Evolutionary conservation across 495 filamentous ascomycete genomes (phyloP), one percentile per base, ranked within the genome.

Genomic region (Podospora australis): DNA sequence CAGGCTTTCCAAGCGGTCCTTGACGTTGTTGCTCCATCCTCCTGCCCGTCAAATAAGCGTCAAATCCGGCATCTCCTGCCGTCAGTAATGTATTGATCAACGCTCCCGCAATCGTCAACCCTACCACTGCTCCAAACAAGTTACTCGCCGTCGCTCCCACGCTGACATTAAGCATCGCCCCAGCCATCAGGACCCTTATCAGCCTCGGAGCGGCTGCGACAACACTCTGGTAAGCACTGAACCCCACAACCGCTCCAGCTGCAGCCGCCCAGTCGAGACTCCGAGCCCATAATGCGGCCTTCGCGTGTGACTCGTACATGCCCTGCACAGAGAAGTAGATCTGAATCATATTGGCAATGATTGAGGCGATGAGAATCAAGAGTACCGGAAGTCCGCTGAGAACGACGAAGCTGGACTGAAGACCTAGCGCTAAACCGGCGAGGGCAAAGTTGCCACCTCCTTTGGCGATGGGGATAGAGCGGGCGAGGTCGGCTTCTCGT

Each of bases 191-290:
- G 7, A 47, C 48, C 10, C 39, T 46, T 2, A 61, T 13, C 19
- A 61, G 30, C n/a, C 26, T 46, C 21, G 44, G 40, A 26, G 55
- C 54, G 13, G 38, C 52, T 6, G 28, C 34, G 0, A 51, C 46
- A 0, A 46, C 28, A 1, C 49, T 17, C 23, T 38, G 51, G 34
- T 50, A 58, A 13, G 55, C 41, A 4, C 35, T 14, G 25, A 55
- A 61, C 7, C 24, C 25, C 0, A 38, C 26, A 7, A 44, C 43
- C 1, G 59, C 39, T 0, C 28, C 54, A 1, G 56, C 56, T 2
- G 59, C 54, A 2, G 59, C 54, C 17, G 53, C 55, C 59, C 59
- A 63, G 49, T 63, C 59, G 21, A 63, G 46, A 9, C 48, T 44
- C 5, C 59, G 48, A 8, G 57, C 59, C 51, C 54, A 59, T 9